Evolutionary conservation across 1,284 basidiomycete genomes (phyloP).

Genomic region (Pseudozyma pruni): DNA sequence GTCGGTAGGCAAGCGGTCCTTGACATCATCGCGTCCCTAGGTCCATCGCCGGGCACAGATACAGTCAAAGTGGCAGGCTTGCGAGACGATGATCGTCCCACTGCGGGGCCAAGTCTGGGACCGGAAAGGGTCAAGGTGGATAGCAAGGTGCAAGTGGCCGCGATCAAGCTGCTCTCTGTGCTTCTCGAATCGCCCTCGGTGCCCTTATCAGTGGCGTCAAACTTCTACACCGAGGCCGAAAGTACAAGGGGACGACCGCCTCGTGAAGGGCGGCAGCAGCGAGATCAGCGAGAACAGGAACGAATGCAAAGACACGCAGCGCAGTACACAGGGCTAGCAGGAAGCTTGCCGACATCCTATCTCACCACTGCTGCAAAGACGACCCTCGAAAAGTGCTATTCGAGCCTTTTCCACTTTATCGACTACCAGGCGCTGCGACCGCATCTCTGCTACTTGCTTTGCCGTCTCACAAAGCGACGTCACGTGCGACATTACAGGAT

Average conservation of each 20-base stretch:
- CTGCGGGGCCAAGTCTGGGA: conserved; percentile 19
- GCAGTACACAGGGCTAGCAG: conserved; percentile 25
- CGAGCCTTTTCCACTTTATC: conserved; percentile 54
- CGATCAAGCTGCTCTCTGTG: conserved; percentile 39
- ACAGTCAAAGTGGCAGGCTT: conserved; percentile 26
- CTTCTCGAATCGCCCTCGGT: conserved; percentile 42
- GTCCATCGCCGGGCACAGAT: conserved; percentile 37
- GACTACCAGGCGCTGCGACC: conserved; percentile 53
- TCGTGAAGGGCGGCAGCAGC: conserved; percentile 12
- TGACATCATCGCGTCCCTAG: conserved; percentile 31
- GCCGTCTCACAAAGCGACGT: conserved; percentile 41
- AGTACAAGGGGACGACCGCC: not conserved
- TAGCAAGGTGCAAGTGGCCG: conserved; percentile 43
- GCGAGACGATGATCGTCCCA: conserved; percentile 5
- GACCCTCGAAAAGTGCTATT: conserved; percentile 41
- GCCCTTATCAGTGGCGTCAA: conserved; percentile 30
- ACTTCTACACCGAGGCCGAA: conserved; percentile 19
- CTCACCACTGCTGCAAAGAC: conserved; percentile 39
- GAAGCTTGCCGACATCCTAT: conserved; percentile 41
- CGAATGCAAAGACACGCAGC: conserved; percentile 23
- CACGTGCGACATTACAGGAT: conserved; percentile 55
- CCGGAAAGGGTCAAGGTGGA: conserved; percentile 36
- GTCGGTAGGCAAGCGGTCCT: conserved; percentile 34
- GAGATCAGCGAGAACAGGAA: conserved; percentile 25
- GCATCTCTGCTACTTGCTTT: conserved; percentile 49